Conservation (phyloP, 2,329 filamentous ascomycete species). For the Aureobasidium sp. region DNA sequence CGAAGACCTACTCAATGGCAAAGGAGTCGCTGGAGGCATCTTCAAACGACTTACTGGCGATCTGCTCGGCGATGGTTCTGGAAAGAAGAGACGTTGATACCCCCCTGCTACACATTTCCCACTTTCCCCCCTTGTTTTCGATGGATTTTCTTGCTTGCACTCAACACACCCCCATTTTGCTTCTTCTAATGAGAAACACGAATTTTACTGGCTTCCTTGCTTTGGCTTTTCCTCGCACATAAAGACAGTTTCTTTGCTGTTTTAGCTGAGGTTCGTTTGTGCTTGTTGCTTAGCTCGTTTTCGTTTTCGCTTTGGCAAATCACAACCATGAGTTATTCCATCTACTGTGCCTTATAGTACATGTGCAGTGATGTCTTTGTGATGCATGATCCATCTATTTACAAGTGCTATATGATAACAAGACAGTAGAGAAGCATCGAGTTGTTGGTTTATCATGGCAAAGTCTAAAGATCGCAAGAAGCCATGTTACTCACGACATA, state of each 20-base stretch:
- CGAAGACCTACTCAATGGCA: slow-evolving; percentile 25
- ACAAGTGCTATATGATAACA: too few relatives aligned
- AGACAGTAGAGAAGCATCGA: too few relatives aligned
- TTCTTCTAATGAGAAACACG: background rate
- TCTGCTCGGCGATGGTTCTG: slow-evolving; percentile 6
- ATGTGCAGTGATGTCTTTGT: background rate
- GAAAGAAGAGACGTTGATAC: slow-evolving; percentile 12
- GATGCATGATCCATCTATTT: background rate
- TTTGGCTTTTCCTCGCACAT: background rate
- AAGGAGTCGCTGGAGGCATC: slow-evolving; percentile 24
- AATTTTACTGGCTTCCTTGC: background rate
- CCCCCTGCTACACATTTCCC: background rate
- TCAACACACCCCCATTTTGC: background rate
- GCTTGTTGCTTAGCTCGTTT: background rate
- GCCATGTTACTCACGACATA: too few relatives aligned
- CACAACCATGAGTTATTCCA: background rate
- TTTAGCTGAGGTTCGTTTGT: background rate
- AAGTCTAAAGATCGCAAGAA: too few relatives aligned
- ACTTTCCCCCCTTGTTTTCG: background rate
- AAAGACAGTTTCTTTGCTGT: background rate
- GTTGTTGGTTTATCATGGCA: too few relatives aligned
- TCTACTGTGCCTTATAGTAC: background rate
- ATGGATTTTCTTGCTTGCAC: background rate
- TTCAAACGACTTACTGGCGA: slow-evolving; percentile 24
- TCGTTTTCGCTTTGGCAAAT: background rate